Evolutionary conservation across 192 early-diverging fungal species (phyloP), one percentile per base, ranked within the genome.

Genomic region (Lunasporangiospora selenospora): DNA sequence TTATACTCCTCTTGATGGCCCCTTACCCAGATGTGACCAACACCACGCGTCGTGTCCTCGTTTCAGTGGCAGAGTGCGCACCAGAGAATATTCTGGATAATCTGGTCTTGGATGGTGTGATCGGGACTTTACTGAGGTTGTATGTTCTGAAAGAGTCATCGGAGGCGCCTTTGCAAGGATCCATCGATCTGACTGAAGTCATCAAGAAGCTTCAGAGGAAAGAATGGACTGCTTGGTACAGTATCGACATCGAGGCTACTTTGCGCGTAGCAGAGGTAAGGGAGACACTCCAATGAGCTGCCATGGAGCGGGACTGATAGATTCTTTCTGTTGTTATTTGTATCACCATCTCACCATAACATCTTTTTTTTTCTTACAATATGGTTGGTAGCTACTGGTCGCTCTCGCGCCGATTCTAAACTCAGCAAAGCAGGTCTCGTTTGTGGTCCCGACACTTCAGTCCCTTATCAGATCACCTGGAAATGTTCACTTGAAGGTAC

Each of bases 351-450:
- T 13, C 15, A 0, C 31, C 16, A 34, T 52, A 6, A 8, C 37
- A 40, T 6, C 15, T 40, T 15, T n/a, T n/a, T n/a, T n/a, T n/a
- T n/a, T n/a, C n/a, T n/a, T n/a, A n/a, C n/a, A n/a, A n/a, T n/a
- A n/a, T n/a, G n/a, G n/a, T n/a, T n/a, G n/a, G n/a, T 50, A 81
- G 80, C 44, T 82, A 19, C 67, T 82, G 12, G 62, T 77, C 24
- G 49, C 73, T 7, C 51, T 82, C 32, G 69, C 77, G 24, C 24
- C 40, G 32, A 54, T 77, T 21, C 53, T 82, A 45, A 77, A 77
- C 26, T 41, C 69, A 16, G 77, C 79, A 37, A 41, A 45, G 21
- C 75, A 59, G 27, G 50, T 50, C 21, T 51, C 63, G 18, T 50
- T 52, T 38, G 79, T 64, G 67, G 19, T 82, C 19, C 77, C 77